Base-by-base conservation (phyloP, 1,284 basidiomycete genomes). In the Apiotrichum akiyoshidainum region DNA sequence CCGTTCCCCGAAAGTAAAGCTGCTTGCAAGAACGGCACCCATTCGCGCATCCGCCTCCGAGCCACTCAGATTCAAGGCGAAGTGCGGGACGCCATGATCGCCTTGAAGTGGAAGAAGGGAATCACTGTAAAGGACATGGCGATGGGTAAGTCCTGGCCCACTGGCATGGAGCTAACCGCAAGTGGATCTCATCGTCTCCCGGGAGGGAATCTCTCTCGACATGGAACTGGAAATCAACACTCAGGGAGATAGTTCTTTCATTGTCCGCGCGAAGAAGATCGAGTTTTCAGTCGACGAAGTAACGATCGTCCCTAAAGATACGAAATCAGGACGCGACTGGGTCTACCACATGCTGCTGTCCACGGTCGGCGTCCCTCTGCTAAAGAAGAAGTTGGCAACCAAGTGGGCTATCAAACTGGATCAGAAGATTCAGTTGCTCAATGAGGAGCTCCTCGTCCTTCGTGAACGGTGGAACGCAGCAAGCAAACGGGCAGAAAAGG, bases 41-140 rank as follows among this genome's bases (percentile, higher is more conserved):
- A 45, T 19, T 46, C 41, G 19, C 49, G 56, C 11, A 14, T 58
- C 1, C 46, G 42, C 7, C 16, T 61, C 9, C 45, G 34, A 7
- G 42, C 46, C 1, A 37, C 49, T 3, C 61, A 62, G 35, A 34
- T 62, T n/a, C 61, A 62, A 46, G 61, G 48, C 9, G 61, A 62
- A n/a, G 52, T 57, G 5, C 46, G 52, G 17, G 41, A 58, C 31
- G 31, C 41, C 9, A 55, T 51, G 33, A 35, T 54, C 5, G 37
- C 40, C 13, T 17, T 62, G 42, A 39, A 46, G 5, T 33, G 50
- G 14, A 57, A 52, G 45, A 48, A 44, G 54, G n/a, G 40, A 6
- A 13, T 56, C 19, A 48, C 35, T 21, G 26, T 59, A 8, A 7
- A n/a, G 14, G 57, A 59, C 46, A 50, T 44, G 34, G 60, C 54